phyloP scores from a whole-genome alignment of 768 basidiomycete genomes.

The Boletus pseudopeckii region DNA sequence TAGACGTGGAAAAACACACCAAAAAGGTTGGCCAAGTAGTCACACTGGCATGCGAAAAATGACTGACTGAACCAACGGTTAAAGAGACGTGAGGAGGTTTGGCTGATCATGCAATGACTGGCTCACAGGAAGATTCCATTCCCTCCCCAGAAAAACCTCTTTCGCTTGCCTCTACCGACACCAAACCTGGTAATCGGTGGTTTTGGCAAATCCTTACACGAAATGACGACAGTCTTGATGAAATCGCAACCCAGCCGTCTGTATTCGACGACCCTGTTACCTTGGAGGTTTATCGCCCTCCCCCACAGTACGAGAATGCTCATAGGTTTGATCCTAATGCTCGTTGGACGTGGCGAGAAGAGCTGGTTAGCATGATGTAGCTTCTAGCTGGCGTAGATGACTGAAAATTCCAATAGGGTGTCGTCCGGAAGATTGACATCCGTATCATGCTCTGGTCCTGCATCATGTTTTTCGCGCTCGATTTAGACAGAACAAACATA shows the following conservation, averaged over 20 bases:
- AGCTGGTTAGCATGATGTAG: slow-evolving; percentile 38
- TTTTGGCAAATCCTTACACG: slow-evolving; percentile 22
- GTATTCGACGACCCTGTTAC: slow-evolving; percentile 36
- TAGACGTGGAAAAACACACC: too few relatives aligned
- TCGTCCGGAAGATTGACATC: slow-evolving; percentile 60
- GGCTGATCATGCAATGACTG: neutral
- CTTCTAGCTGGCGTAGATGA: neutral
- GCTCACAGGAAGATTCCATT: neutral
- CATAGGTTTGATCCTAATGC: slow-evolving; percentile 57
- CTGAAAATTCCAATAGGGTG: slow-evolving; percentile 28
- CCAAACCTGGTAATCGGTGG: too few relatives aligned
- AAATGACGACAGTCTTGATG: slow-evolving; percentile 39
- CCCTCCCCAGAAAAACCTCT: too few relatives aligned
- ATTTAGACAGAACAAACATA: slow-evolving; percentile 58
- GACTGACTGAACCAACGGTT: neutral
- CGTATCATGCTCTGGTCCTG: slow-evolving; percentile 61
- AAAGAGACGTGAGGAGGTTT: neutral
- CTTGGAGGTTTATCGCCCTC: slow-evolving; percentile 30
- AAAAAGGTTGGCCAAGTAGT: too few relatives aligned
- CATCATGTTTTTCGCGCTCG: slow-evolving; percentile 55
- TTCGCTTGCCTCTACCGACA: neutral
- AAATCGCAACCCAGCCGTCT: slow-evolving; percentile 57
- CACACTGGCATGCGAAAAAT: neutral
- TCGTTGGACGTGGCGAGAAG: slow-evolving; percentile 71
- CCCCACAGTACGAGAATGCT: slow-evolving; percentile 52